Evolutionary conservation across 2,329 filamentous ascomycete species (phyloP), one percentile per base, ranked within the genome.

Genomic region (Biscogniauxia sp.): DNA sequence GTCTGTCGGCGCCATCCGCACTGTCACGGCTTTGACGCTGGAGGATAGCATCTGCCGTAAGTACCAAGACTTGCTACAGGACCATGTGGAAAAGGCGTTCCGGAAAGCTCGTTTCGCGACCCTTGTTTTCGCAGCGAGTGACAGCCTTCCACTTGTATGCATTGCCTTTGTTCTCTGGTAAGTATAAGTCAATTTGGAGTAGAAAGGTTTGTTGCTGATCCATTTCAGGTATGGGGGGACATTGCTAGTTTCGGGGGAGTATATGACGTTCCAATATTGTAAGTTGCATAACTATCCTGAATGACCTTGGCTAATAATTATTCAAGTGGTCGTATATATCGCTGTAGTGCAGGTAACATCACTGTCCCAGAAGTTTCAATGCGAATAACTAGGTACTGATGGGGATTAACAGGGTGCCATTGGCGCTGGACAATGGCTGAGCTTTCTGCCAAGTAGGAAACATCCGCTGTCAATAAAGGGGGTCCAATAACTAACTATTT

Each of bases 1-100:
- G 71, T 86, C 89, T 2, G 88, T 93, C 28, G 84, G 86, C 0
- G 89, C 89, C 0, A 91, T 91, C 70, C 82, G 90, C 7, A 93
- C 90, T 0, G 90, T 93, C 1, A 79, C 87, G 0, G 82, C 88
- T 1, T 76, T 93, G 13, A 90, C 87, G 0, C 82, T 93, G 69
- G 90, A 93, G 70, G 80, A 87, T 57, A 77, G 79, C 17, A 90
- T 92, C 58, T 80, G 83, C 51, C 69, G 79, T 2, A 82, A 86
- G 53, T 93, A 92, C 67, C 77, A 84, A 32, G 71, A 66, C 0
- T 77, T 92, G 5, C 79, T 92, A 6, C 72, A 77, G 1, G 73
- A 78, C 1, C 89, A 92, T 67, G 84, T 90, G 13, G 74, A 70
- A 1, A 75, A 79, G 2, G 88, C 89, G 0, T 88, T 85, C 63